phyloP scores from a whole-genome alignment of 352 stramenopile species.

The Phytophthora quininea region DNA sequence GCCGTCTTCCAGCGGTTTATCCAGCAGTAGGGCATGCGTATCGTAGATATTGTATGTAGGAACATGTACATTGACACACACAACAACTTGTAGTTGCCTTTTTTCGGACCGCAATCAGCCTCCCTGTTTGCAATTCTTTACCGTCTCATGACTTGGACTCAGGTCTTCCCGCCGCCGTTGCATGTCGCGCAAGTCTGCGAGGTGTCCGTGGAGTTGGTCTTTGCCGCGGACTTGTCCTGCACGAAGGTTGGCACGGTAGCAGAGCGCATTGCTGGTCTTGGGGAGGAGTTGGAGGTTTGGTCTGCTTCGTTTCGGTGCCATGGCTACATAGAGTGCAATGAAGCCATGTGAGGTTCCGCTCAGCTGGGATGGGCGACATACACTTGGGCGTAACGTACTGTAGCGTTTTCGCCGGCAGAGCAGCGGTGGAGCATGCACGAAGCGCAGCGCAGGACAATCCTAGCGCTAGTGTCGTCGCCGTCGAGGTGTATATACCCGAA shows the following conservation, averaged over 20 bases:
- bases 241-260: neutral
- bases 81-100: slow-evolving; percentile 1
- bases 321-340: too few species aligned
- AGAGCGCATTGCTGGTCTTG: too few species aligned
- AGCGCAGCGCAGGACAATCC: neutral
- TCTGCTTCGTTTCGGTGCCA: neutral
- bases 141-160: slow-evolving; percentile 3
- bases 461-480: too few species aligned
- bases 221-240: too few species aligned
- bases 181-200: neutral
- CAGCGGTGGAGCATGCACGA: neutral
- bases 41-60: neutral
- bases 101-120: neutral
- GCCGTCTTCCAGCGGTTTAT: slow-evolving; percentile 65
- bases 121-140: slow-evolving; percentile 1
- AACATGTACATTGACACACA: too few species aligned
- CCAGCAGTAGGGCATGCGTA: slow-evolving; percentile 13
- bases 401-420: too few species aligned
- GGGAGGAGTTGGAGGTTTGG: too few species aligned
- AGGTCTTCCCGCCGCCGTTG: neutral
- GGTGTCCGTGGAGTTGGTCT: too few species aligned
- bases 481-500: too few species aligned
- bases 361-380: too few species aligned
- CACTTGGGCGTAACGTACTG: too few species aligned
- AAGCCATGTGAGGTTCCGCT: neutral